Evolutionary conservation across 805 yeast species (phyloP), one percentile per base, ranked within the genome.

Genomic region (Candida silvatica): DNA sequence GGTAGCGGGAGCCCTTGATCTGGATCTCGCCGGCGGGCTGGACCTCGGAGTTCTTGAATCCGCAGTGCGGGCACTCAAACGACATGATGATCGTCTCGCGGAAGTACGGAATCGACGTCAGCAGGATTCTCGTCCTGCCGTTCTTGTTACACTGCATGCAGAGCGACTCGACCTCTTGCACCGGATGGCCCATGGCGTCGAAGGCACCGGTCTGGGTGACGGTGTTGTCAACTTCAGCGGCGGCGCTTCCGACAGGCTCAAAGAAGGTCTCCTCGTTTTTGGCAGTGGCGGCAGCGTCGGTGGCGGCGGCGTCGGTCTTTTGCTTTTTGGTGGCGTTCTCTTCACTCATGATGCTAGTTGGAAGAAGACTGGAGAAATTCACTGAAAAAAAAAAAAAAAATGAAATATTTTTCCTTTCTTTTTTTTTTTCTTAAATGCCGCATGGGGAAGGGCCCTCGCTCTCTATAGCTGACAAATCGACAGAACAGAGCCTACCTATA

Each of bases 1-100:
- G 63, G 56, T 82, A 84, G 49, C 76, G 73, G 17, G 80, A 59
- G 23, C 98, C 99, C 59, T 83, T 84, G 48, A 81, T 90, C 49
- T 90, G 94, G 43, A 92, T 86, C 37, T 74, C 74, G 4, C 92
- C 78, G 5, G 98, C 99, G n/a, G 97, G 82, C 65, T 92, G 98
- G 46, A 92, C 74, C 61, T 92, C 98, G 27, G 85, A 74, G 67
- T 86, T 90, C 55, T 80, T 83, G 54, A 85, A 76, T 1, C 85
- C 84, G 66, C 99, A 92, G 59, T 88, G 97, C 19, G 92, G 90
- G 60, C 99, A 92, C 46, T 79, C 84, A 58, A 92, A 92, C 2
- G 97, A 87, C 94, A 92, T 90, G 38, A 92, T 57, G 34, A 92
- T 82, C 35, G 92, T 76, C 57, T 92, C 97, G 44, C 88, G 68